Percentiles rank a stretch among this genome's conserved stretches.
Evolutionary conservation across 1,284 basidiomycete genomes (phyloP).

Genomic region (Mycena sp.): DNA sequence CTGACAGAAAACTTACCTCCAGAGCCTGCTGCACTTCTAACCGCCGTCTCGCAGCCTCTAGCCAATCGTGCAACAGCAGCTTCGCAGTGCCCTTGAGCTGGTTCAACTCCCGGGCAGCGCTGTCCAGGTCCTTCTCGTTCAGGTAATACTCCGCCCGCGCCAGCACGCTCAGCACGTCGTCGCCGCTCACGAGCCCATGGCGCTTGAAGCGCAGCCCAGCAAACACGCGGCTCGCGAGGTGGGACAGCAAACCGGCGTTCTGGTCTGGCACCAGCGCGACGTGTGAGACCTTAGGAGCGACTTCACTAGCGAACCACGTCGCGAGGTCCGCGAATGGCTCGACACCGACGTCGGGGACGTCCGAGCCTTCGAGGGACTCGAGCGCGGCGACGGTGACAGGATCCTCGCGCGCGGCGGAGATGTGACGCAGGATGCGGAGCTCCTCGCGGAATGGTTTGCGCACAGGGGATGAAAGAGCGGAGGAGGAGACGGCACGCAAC

Average conservation of each 20-base stretch:
- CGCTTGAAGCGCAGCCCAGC: conserved; percentile 84
- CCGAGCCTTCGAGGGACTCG: conserved; percentile 76
- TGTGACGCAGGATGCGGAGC: conserved; percentile 82
- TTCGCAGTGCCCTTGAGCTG: conserved; percentile 89
- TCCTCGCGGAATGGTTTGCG: conserved; percentile 91
- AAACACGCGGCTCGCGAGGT: conserved; percentile 84
- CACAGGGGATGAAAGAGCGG: conserved; percentile 64
- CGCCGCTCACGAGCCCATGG: conserved; percentile 78
- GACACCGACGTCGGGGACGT: conserved; percentile 86
- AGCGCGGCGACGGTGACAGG: conserved; percentile 74
- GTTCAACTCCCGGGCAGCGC: conserved; percentile 92
- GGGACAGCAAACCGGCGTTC: conserved; percentile 88
- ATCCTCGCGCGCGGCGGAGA: conserved; percentile 77
- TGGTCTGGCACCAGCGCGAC: conserved; percentile 93
- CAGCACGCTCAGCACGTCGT: conserved; percentile 88
- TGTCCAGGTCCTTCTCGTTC: conserved; percentile 93
- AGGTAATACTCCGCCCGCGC: conserved; percentile 92
- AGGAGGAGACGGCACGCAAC: conserved; percentile 68
- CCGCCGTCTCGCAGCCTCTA: conserved; percentile 88
- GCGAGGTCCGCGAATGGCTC: conserved; percentile 91
- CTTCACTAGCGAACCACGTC: conserved; percentile 88
- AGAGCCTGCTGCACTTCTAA: conserved; percentile 95
- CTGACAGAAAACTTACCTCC: conserved; percentile 57
- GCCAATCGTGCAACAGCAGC: conserved; percentile 88
- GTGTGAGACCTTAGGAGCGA: conserved; percentile 86